phyloP scores from a whole-genome alignment of 2,329 filamentous ascomycete genomes.

The Colletotrichum chlorophyti region DNA sequence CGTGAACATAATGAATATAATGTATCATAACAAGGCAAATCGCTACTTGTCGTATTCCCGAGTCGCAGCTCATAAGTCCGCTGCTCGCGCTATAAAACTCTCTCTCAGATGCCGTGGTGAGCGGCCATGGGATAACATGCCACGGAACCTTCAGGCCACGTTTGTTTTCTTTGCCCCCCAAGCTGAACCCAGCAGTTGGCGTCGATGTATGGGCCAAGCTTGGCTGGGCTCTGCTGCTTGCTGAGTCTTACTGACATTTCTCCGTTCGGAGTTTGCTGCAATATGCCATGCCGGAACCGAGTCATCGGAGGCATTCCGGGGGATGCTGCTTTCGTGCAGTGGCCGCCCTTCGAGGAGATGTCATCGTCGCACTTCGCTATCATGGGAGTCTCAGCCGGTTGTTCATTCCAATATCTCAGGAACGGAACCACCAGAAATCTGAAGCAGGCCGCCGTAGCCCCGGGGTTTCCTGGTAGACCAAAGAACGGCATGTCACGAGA shows the following conservation, averaged over 20 bases:
- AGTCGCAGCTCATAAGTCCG: not conserved
- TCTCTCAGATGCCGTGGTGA: not conserved
- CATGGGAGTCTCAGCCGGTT: not conserved
- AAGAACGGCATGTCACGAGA: not conserved
- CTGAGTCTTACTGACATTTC: not conserved
- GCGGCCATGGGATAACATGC: not conserved
- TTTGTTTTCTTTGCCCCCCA: not conserved
- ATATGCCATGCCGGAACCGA: not conserved
- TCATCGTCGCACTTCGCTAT: not conserved
- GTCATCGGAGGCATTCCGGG: not conserved
- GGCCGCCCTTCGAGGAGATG: not conserved
- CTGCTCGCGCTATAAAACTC: too few relatives aligned
- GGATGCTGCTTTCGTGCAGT: not conserved
- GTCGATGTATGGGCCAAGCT: not conserved
- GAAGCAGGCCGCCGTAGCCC: not conserved
- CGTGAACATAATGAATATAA: not conserved
- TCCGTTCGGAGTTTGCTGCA: not conserved
- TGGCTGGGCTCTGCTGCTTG: constrained; percentile 2
- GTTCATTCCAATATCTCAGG: not conserved
- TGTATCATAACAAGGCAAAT: too few relatives aligned
- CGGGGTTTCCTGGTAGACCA: not conserved
- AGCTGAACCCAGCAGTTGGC: constrained; percentile 5
- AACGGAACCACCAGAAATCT: not conserved
- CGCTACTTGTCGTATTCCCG: too few relatives aligned
- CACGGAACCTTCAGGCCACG: not conserved